A percentile compares a stretch with the other conserved stretches of the same genome.
Conservation (phyloP, 2,329 filamentous ascomycete species). For the Pseudogymnoascus destructans region DNA sequence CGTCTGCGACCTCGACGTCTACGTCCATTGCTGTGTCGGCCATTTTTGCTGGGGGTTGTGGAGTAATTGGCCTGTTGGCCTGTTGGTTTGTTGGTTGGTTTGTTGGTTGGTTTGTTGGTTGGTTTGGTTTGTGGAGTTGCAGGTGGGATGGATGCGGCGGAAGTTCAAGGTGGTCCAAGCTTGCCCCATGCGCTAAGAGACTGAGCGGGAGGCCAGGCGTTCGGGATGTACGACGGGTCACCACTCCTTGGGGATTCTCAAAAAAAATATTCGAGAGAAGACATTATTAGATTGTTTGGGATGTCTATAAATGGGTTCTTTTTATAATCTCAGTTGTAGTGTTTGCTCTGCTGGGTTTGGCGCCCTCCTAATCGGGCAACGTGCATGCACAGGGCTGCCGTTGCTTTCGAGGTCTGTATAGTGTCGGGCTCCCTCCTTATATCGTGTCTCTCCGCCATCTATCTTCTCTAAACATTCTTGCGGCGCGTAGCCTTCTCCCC, state of each 20-base stretch:
- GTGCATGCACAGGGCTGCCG: too few relatives aligned
- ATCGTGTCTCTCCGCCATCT: too few relatives aligned
- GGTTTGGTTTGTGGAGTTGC: constrained; percentile 9
- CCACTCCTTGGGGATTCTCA: neutral
- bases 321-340: neutral
- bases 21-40: constrained; percentile 35
- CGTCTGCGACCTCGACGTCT: constrained; percentile 23
- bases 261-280: neutral
- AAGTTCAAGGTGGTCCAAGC: neutral
- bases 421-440: too few relatives aligned
- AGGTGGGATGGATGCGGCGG: neutral
- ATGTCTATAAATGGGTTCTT: neutral
- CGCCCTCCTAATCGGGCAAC: too few relatives aligned
- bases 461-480: too few relatives aligned
- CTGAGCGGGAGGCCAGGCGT: neutral
- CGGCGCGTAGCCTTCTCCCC: too few relatives aligned
- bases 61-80: neutral
- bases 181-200: neutral
- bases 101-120: constrained; percentile 9
- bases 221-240: neutral
- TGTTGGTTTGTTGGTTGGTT: too few relatives aligned
- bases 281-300: neutral
- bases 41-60: constrained; percentile 24
- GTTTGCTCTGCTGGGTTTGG: too few relatives aligned
- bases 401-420: too few relatives aligned